Percentiles rank a stretch among this genome's conserved stretches.
Conservation (phyloP, 2,329 filamentous ascomycete species). For the Dryadomyces quercivorus region DNA sequence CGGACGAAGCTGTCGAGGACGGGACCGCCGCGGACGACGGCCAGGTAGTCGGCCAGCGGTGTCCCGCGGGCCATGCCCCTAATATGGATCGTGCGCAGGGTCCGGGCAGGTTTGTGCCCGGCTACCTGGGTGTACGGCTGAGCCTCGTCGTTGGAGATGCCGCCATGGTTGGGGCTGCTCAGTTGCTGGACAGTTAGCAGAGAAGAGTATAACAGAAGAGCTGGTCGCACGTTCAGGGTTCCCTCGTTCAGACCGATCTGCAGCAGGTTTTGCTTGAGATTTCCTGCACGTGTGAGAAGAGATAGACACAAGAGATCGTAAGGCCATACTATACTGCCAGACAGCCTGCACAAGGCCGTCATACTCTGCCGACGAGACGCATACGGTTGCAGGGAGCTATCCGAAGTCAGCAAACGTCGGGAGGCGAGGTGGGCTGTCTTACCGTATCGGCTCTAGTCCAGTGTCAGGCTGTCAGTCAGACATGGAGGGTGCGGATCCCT, state of each 20-base stretch:
- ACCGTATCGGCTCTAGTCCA: too few relatives aligned
- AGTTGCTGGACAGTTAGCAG: too few relatives aligned
- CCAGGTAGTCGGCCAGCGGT: constrained; percentile 53
- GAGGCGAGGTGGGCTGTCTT: not conserved
- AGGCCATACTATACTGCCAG: constrained; percentile 43
- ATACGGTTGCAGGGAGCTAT: not conserved
- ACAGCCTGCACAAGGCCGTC: constrained; percentile 39
- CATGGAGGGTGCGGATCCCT: too few relatives aligned
- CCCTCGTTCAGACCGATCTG: constrained; percentile 34
- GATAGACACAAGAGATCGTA: too few relatives aligned
- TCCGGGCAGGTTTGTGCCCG: too few relatives aligned
- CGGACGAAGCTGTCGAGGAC: constrained; percentile 58
- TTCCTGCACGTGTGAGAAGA: too few relatives aligned
- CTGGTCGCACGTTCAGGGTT: constrained; percentile 18
- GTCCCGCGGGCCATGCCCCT: constrained; percentile 47
- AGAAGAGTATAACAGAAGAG: not conserved
- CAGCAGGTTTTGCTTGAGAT: constrained; percentile 35
- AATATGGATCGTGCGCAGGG: constrained; percentile 48
- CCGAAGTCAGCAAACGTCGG: too few relatives aligned
- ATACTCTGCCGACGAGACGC: constrained; percentile 47
- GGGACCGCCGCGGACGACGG: constrained; percentile 55
- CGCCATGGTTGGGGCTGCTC: too few relatives aligned
- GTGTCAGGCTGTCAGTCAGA: too few relatives aligned
- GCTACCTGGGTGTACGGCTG: too few relatives aligned
- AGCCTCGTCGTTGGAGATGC: too few relatives aligned